Conservation (phyloP, 2,329 filamentous ascomycete genomes). For the Calycina herbarum region DNA sequence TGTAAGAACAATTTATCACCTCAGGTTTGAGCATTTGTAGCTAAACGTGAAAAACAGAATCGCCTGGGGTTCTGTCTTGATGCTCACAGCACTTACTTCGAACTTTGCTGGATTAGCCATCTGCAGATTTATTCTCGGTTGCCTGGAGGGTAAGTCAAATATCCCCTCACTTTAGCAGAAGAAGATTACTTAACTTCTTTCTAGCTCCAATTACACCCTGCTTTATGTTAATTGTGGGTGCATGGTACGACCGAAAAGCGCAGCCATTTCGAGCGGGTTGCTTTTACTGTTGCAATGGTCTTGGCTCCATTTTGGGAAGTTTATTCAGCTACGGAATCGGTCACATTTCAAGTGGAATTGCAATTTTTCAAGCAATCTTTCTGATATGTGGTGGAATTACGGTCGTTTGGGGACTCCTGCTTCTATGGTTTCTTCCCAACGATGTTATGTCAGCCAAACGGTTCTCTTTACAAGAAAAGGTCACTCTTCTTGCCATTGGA, state of each 20-base stretch:
- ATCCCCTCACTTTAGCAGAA: not conserved
- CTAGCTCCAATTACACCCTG: slow-evolving; percentile 67
- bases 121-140: slow-evolving; percentile 64
- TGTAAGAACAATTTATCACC: slow-evolving; percentile 16
- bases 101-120: slow-evolving; percentile 60
- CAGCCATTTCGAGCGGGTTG: slow-evolving; percentile 60
- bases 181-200: slow-evolving; percentile 42
- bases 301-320: slow-evolving; percentile 59
- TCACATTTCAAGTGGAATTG: slow-evolving; percentile 33
- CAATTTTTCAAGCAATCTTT: slow-evolving; percentile 45
- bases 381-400: slow-evolving; percentile 47
- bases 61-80: slow-evolving; percentile 58
- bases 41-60: slow-evolving; percentile 43
- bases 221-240: slow-evolving; percentile 64
- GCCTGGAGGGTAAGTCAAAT: not conserved
- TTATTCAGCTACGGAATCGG: slow-evolving; percentile 53
- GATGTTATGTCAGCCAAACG: slow-evolving; percentile 44
- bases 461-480: slow-evolving; percentile 46
- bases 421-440: slow-evolving; percentile 46
- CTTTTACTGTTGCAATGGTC: slow-evolving; percentile 64
- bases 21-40: slow-evolving; percentile 21
- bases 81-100: slow-evolving; percentile 59
- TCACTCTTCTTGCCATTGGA: slow-evolving; percentile 42
- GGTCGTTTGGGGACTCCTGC: slow-evolving; percentile 43
- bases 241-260: slow-evolving; percentile 70